Evolutionary conservation across 2,329 filamentous ascomycete genomes (phyloP), one percentile per base, ranked within the genome.

Genomic region (Zymoseptoria ardabiliae): DNA sequence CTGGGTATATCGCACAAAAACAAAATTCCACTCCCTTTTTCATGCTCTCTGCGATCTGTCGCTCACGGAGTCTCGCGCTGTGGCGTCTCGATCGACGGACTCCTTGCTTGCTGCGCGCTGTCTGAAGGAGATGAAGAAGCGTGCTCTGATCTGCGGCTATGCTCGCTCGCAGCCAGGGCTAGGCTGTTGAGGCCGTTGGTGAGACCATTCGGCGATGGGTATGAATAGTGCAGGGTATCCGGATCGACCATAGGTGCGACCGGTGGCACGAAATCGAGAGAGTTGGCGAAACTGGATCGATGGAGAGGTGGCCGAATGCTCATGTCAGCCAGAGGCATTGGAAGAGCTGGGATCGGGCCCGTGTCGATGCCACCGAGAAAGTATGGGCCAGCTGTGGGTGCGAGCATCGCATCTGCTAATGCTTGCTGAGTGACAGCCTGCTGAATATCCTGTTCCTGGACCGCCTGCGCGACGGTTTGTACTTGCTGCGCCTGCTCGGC

Each of bases 121-220:
- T 45, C 13, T 3, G 35, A 45, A 17, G 35, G 35, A n/a, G 35
- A 45, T 7, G 35, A 45, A 41, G 35, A 41, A 8, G 64, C 63
- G 61, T 72, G 69, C 63, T 73, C 71, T 17, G 69, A 69, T 56
- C 71, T 61, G 35, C 71, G 67, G 25, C 64, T 63, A 54, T 73
- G 70, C 58, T 73, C 71, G 49, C 71, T 69, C 19, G 72, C 72
- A 13, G 72, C 72, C 53, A 73, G 63, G 5, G 72, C 72, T 50
- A 74, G 67, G 53, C 70, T 73, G 63, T 74, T 71, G n/a, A 74
- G 66, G 8, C 72, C 72, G 48, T 73, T 73, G 28, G 71, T 73
- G 11, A 73, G 60, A 28, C 51, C 51, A 28, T 53, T 53, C 21
- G 72, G 72, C n/a, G 71, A 73, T 22, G 72, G 72, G 54, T 74